Evolutionary conservation across 768 basidiomycete genomes (phyloP).

Genomic region (Scleroderma bovista): DNA sequence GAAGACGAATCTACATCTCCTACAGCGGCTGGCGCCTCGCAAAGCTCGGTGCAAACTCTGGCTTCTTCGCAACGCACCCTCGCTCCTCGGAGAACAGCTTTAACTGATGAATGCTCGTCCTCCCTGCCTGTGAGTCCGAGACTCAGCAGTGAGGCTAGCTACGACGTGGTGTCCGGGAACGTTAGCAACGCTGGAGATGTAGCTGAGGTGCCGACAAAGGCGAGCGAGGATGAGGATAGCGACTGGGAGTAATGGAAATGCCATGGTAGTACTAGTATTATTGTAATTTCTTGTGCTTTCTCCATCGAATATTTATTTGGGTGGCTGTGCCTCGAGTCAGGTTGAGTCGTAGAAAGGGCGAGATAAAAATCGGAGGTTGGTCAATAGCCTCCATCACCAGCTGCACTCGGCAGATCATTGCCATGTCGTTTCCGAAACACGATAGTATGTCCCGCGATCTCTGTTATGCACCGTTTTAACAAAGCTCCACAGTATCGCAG

Average conservation of each 20-base stretch:
- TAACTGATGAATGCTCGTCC: conserved; percentile 21
- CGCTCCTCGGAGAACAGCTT: conserved; percentile 16
- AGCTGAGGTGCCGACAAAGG: conserved; percentile 15
- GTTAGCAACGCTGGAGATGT: conserved; percentile 37
- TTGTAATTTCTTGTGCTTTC: background rate
- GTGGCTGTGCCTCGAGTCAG: background rate
- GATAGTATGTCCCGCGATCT: conserved; percentile 49
- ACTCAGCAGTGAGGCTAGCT: conserved; percentile 61
- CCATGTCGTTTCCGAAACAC: conserved; percentile 66
- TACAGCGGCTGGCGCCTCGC: conserved; percentile 8
- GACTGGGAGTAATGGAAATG: conserved; percentile 54
- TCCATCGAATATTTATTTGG: no score
- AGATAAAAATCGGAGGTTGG: background rate
- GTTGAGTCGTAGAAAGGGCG: background rate
- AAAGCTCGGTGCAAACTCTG: conserved; percentile 8
- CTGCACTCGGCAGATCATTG: background rate
- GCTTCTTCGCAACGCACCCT: conserved; percentile 20
- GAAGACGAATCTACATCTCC: conserved; percentile 59
- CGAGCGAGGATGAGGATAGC: conserved; percentile 34
- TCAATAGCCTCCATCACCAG: no score
- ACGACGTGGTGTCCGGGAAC: conserved; percentile 57
- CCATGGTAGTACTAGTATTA: background rate
- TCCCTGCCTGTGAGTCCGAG: conserved; percentile 41
- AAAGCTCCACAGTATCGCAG: conserved; percentile 50
- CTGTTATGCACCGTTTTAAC: conserved; percentile 4